Conservation (phyloP, 768 basidiomycete genomes). For the Crucibulum laeve region DNA sequence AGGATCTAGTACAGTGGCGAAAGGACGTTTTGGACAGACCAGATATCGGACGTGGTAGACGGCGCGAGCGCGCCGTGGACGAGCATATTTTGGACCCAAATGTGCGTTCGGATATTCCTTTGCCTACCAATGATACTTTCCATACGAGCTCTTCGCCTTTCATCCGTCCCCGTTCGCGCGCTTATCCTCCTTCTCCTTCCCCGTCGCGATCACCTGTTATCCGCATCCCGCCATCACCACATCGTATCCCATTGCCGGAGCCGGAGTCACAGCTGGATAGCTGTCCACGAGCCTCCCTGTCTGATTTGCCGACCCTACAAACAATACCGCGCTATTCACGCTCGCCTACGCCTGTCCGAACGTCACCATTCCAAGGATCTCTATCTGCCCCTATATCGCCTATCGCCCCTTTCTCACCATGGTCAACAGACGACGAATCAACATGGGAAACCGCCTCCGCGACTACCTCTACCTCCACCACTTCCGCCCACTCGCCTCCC, state of each 20-base stretch:
- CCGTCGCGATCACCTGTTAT: slow-evolving; percentile 40
- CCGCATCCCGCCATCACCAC: slow-evolving; percentile 24
- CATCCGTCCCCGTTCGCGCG: slow-evolving; percentile 36
- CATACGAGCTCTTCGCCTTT: slow-evolving; percentile 34
- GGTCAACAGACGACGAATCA: slow-evolving; percentile 76
- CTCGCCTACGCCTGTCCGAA: slow-evolving; percentile 36
- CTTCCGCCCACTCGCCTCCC: slow-evolving; percentile 32
- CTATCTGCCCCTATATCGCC: slow-evolving; percentile 25
- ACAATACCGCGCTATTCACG: slow-evolving; percentile 25
- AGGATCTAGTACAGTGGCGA: slow-evolving; percentile 54
- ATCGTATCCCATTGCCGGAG: slow-evolving; percentile 4
- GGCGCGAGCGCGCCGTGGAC: slow-evolving; percentile 51
- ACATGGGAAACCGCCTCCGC: slow-evolving; percentile 71
- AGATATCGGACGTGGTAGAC: slow-evolving; percentile 53
- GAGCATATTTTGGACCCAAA: slow-evolving; percentile 27
- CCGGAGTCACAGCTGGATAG: not conserved
- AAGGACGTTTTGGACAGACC: slow-evolving; percentile 40
- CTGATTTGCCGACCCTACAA: slow-evolving; percentile 13
- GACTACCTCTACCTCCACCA: slow-evolving; percentile 57
- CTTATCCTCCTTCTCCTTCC: slow-evolving; percentile 53
- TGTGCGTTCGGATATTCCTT: slow-evolving; percentile 23
- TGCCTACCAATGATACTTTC: slow-evolving; percentile 18
- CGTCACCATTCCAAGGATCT: slow-evolving; percentile 16
- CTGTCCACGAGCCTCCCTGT: not conserved
- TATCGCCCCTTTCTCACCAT: slow-evolving; percentile 47